Conservation (phyloP, 208 protist genomes). For the Phytomonas serpens region DNA sequence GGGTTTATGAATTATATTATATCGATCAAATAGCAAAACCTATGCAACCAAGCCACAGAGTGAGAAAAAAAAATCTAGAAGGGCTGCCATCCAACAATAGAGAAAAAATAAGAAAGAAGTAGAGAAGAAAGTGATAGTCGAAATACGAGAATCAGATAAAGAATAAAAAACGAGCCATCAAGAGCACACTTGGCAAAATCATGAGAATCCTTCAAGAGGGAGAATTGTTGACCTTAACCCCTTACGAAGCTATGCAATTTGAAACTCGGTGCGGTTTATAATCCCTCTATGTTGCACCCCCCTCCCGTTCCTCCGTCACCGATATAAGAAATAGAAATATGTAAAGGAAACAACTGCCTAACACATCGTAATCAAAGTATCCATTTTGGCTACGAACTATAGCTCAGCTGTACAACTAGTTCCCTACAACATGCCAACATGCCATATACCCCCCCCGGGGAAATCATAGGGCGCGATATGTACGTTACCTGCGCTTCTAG, state of each 20-base stretch:
- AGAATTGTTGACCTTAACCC: not conserved
- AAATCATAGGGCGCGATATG: constrained; percentile 43
- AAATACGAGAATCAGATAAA: not conserved
- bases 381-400: constrained; percentile 15
- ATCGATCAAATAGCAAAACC: not conserved
- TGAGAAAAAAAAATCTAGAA: not conserved
- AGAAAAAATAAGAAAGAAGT: not conserved
- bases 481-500: constrained; percentile 47
- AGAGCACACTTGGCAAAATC: not conserved
- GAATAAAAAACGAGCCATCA: not conserved
- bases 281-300: not conserved
- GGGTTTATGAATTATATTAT: not conserved
- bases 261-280: not conserved
- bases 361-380: not conserved
- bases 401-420: constrained; percentile 65
- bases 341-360: not conserved
- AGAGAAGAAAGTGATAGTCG: not conserved
- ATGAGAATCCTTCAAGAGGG: not conserved
- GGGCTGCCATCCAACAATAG: not conserved
- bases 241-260: not conserved
- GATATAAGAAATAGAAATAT: not conserved
- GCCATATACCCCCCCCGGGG: constrained; percentile 39
- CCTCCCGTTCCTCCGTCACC: not conserved
- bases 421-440: constrained; percentile 61
- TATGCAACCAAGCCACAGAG: not conserved